Base-by-base conservation (phyloP, 164 flowering plant species). In the Litsea cubeba region DNA sequence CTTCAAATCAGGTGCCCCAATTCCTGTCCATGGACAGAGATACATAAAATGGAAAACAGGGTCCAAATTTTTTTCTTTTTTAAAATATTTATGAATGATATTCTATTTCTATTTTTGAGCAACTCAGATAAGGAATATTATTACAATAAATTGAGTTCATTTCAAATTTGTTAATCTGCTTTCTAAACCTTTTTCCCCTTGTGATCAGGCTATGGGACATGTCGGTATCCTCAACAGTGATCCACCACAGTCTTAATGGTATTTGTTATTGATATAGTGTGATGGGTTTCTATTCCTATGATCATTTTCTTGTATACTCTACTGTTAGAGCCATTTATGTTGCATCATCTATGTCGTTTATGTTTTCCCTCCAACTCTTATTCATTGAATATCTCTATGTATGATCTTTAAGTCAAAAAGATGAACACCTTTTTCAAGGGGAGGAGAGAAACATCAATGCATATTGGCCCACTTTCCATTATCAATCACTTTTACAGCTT, bases 161-260 rank as follows among this genome's bases (percentile, higher is more conserved):
- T n/a, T 14, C 26, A 35, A 5, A 35, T 68, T 11, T 24, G 18
- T 68, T 35, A 32, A 65, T 26, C 25, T 23, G 3, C 49, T 18
- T 32, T 20, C 71, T 24, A 70, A 26, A 1, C 3, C 15, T 30
- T 62, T n/a, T 32, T 46, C 25, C 10, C 3, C 3, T 71, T 15
- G 18, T 46, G 1, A 50, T 71, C 83, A 88, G 92, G 90, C 81
- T 88, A 88, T 75, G 92, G 90, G 25, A 76, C 50, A 24, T 88
- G 92, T 80, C 78, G 80, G 50, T 88, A 88, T 76, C 76, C 90
- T 25, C 89, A 84, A 51, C 92, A 88, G 83, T 88, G 65, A 50
- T 24, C 20, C n/a, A 30, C 69, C 32, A 30, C 1, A 46, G 3
- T 12, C n/a, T 17, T 14, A 14, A 15, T 5, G 28, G n/a, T 14